phyloP scores from a whole-genome alignment of 176 grass and related monocot genomes.

The Avena insularis region DNA sequence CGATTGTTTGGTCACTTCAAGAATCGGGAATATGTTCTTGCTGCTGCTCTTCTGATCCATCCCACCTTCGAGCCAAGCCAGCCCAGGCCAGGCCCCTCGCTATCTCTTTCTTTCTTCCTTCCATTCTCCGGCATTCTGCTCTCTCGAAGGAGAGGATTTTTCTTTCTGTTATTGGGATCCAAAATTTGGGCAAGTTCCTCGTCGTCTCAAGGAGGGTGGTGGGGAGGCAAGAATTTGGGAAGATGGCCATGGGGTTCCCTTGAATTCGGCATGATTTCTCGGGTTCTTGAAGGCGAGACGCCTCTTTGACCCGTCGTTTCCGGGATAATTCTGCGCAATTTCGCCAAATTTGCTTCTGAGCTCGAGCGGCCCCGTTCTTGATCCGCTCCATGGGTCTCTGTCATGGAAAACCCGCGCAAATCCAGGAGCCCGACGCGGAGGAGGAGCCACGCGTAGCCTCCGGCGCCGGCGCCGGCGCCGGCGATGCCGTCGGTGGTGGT shows the following conservation, averaged over 20 bases:
- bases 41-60: constrained; percentile 44
- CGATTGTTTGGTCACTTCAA: constrained; percentile 60
- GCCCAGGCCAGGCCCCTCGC: constrained; percentile 16
- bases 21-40: constrained; percentile 70
- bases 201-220: constrained; percentile 26
- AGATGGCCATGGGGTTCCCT: constrained; percentile 33
- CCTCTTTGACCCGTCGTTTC: constrained; percentile 42
- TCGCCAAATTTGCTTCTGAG: constrained; percentile 35
- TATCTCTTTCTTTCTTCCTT: not conserved
- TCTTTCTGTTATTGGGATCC: constrained; percentile 25
- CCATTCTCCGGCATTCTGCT: constrained; percentile 47
- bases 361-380: constrained; percentile 37
- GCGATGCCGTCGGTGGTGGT: constrained; percentile 22
- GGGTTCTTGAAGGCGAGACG: constrained; percentile 33
- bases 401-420: constrained; percentile 76
- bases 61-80: not conserved
- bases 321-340: constrained; percentile 34
- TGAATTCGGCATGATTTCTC: constrained; percentile 51
- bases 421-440: constrained; percentile 54
- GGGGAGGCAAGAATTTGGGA: constrained; percentile 39
- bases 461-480: constrained; percentile 37
- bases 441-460: constrained; percentile 47
- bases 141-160: constrained; percentile 36
- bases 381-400: constrained; percentile 85
- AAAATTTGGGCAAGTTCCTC: constrained; percentile 29